Evolutionary conservation across 2,329 filamentous ascomycete species (phyloP).

Genomic region (Cercospora zeina): DNA sequence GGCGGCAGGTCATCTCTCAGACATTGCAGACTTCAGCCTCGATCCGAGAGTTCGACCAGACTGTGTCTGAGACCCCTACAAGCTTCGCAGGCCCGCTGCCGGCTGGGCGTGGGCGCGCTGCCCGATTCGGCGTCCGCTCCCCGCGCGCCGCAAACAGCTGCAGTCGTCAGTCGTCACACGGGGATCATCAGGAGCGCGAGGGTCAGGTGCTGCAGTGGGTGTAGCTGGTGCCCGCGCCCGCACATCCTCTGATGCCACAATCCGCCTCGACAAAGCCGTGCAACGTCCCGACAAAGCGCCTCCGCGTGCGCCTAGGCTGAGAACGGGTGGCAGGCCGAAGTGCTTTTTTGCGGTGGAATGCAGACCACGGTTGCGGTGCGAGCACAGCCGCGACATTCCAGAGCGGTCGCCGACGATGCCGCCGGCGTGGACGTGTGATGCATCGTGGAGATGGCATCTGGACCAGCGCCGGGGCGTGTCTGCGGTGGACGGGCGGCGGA

Average conservation of each 20-base stretch:
- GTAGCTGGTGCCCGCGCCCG: slow-evolving; percentile 13
- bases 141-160: not conserved
- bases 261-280: slow-evolving; percentile 18
- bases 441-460: not conserved
- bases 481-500: not conserved
- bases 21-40: slow-evolving; percentile 11
- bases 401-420: slow-evolving; percentile 4
- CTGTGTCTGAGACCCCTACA: slow-evolving; percentile 15
- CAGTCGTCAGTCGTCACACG: slow-evolving; percentile 9
- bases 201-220: slow-evolving; percentile 8
- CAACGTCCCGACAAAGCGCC: slow-evolving; percentile 22
- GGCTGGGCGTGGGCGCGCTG: slow-evolving; percentile 17
- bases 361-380: slow-evolving; percentile 1
- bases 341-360: too few relatives aligned
- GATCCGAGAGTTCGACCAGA: slow-evolving; percentile 17
- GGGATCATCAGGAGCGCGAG: not conserved
- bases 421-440: not conserved
- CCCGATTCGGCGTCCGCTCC: slow-evolving; percentile 9
- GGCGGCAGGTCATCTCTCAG: slow-evolving; percentile 4
- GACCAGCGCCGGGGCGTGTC: not conserved
- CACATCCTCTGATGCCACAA: slow-evolving; percentile 9
- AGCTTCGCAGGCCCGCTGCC: slow-evolving; percentile 13
- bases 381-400: slow-evolving; percentile 5
- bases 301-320: slow-evolving; percentile 4
- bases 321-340: slow-evolving; percentile 15